Conservation (phyloP, 73 alveolate genomes). For the Symbiodinium pilosum region DNA sequence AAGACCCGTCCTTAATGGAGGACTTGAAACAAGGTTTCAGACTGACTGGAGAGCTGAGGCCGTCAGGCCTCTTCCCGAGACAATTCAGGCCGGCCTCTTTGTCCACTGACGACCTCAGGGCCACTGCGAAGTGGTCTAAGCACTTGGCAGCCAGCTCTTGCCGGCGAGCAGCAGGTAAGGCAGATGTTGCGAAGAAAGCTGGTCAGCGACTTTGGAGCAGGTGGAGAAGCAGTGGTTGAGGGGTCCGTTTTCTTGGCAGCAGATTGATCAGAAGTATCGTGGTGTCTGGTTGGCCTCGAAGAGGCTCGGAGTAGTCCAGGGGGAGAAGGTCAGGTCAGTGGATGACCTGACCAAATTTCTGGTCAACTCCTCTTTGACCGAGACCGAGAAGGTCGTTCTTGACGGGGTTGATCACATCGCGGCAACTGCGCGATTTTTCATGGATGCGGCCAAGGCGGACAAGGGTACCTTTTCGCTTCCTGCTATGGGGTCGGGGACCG, state of each 20-base stretch:
- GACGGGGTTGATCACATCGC: background rate
- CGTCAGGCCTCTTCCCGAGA: background rate
- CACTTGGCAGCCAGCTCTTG: background rate
- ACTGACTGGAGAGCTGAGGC: background rate
- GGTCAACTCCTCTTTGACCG: background rate
- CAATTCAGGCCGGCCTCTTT: background rate
- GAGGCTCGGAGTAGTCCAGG: constrained; percentile 6
- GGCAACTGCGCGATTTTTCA: background rate
- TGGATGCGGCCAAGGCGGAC: background rate
- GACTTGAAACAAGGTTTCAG: background rate
- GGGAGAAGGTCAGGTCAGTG: background rate
- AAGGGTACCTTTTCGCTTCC: background rate
- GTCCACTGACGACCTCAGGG: background rate
- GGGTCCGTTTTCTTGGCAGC: background rate
- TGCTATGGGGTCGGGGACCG: background rate
- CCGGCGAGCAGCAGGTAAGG: background rate
- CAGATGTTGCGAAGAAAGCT: background rate
- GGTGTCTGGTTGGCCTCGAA: background rate
- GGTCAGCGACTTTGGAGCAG: background rate
- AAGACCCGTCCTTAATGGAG: background rate
- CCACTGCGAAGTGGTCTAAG: background rate
- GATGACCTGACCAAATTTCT: background rate
- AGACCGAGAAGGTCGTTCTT: background rate
- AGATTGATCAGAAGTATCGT: background rate
- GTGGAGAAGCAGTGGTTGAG: background rate